A percentile compares a stretch with the other conserved stretches of the same genome.
Conservation (phyloP, 768 basidiomycete species). For the Kwoniella shandongensis region DNA sequence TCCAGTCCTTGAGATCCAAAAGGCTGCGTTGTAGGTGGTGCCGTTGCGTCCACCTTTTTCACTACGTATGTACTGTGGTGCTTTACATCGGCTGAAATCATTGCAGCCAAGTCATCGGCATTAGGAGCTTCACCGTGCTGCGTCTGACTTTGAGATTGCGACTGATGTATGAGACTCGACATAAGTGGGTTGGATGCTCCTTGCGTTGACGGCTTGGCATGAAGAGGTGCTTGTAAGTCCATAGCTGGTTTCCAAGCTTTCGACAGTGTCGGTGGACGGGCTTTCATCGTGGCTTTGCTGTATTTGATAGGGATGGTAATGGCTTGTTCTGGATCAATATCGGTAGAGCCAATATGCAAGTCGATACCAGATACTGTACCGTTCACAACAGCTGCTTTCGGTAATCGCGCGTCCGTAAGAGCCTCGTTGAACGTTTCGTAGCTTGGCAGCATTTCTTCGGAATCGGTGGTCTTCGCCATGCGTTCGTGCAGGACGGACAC, state of each 20-base stretch:
- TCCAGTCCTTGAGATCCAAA: slow-evolving; percentile 29
- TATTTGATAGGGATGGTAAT: slow-evolving; percentile 71
- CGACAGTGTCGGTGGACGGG: slow-evolving; percentile 74
- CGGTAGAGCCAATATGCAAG: slow-evolving; percentile 75
- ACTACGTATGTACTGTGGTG: slow-evolving; percentile 37
- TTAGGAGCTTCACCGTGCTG: slow-evolving; percentile 2
- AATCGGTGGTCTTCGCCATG: slow-evolving; percentile 29
- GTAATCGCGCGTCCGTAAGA: slow-evolving; percentile 59
- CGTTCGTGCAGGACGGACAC: slow-evolving; percentile 33
- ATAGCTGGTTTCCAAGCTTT: slow-evolving; percentile 57
- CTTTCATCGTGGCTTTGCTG: slow-evolving; percentile 74
- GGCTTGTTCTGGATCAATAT: slow-evolving; percentile 66
- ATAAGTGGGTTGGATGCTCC: slow-evolving; percentile 28
- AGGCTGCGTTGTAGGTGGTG: slow-evolving; percentile 8
- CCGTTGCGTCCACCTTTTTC: slow-evolving; percentile 20
- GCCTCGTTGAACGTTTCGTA: slow-evolving; percentile 68
- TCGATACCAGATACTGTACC: slow-evolving; percentile 66
- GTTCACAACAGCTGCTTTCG: slow-evolving; percentile 60
- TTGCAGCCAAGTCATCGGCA: slow-evolving; percentile 29
- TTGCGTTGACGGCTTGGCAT: slow-evolving; percentile 42
- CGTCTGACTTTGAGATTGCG: slow-evolving; percentile 19
- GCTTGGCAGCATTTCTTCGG: slow-evolving; percentile 55
- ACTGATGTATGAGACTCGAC: slow-evolving; percentile 26
- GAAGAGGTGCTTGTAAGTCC: slow-evolving; percentile 38
- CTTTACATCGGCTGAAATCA: slow-evolving; percentile 50